Conservation (phyloP, 805 yeast species). For the Brettanomyces nanus region DNA sequence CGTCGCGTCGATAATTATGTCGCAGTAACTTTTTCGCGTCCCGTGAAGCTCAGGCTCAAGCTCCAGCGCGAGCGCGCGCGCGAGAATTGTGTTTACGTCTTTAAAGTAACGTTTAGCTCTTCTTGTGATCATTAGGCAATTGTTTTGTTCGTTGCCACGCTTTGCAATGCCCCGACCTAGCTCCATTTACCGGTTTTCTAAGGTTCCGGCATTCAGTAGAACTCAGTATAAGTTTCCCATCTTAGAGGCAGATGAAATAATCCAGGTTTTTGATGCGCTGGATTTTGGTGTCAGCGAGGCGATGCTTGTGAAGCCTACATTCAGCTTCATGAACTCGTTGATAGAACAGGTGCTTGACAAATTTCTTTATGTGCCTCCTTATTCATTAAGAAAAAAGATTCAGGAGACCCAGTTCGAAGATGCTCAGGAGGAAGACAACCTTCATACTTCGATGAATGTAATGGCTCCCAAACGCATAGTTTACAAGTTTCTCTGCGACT, state of each 20-base stretch:
- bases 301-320: constrained; percentile 23
- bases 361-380: constrained; percentile 26
- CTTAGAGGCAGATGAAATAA: constrained; percentile 22
- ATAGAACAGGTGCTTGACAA: constrained; percentile 28
- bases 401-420: constrained; percentile 14
- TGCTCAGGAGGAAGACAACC: constrained; percentile 6
- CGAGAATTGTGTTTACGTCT: background rate
- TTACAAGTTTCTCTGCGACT: constrained; percentile 52
- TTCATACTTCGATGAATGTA: constrained; percentile 36
- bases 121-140: background rate
- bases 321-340: constrained; percentile 24
- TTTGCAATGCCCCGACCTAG: constrained; percentile 28
- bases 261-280: constrained; percentile 20
- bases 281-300: constrained; percentile 24
- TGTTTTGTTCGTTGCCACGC: background rate
- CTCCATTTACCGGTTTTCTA: constrained; percentile 25
- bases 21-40: no score
- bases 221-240: constrained; percentile 27
- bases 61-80: constrained; percentile 1
- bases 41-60: no score
- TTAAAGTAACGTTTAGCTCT: background rate
- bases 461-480: constrained; percentile 54
- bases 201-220: constrained; percentile 12
- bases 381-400: constrained; percentile 20
- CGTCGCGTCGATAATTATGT: no score